These are phyloP conservation scores for Picocystis sp. DNA, from an alignment of 163 green algal genomes.

Conservation along the genomic window DNA sequence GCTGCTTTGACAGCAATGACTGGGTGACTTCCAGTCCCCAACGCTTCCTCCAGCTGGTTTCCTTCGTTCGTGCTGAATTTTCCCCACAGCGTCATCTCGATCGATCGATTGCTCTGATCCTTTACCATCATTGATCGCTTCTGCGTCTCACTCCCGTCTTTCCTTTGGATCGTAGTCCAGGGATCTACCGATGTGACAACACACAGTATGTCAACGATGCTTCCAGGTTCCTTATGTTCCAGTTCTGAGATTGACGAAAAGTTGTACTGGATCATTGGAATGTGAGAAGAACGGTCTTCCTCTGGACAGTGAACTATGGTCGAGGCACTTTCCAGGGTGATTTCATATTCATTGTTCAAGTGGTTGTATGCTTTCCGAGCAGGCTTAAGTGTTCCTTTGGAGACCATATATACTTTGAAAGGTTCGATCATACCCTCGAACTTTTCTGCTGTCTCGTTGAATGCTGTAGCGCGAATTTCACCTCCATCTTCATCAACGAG, in stretches of 20 bases:
- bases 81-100: conserved; percentile 87
- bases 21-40: conserved; percentile 25
- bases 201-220: conserved; percentile 68
- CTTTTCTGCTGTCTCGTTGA: conserved; percentile 56
- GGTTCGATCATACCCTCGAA: conserved; percentile 30
- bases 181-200: conserved; percentile 53
- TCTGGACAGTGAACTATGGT: conserved; percentile 27
- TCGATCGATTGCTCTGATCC: conserved; percentile 47
- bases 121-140: conserved; percentile 61
- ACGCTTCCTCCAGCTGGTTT: conserved; percentile 35
- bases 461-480: conserved; percentile 79
- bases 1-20: conserved; percentile 61
- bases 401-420: conserved; percentile 59
- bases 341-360: conserved; percentile 66
- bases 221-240: conserved; percentile 36
- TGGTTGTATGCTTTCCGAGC: conserved; percentile 43
- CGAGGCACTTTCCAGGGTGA: conserved; percentile 63
- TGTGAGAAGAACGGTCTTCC: conserved; percentile 22
- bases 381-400: conserved; percentile 63
- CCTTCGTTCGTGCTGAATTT: conserved; percentile 27
- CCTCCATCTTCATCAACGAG: conserved; percentile 70
- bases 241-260: conserved; percentile 51
- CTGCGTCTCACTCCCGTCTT: conserved; percentile 42
- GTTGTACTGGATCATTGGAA: conserved; percentile 60
- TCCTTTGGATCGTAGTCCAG: conserved; percentile 34